These are phyloP conservation scores for Yamadazyma akitaensis DNA, from an alignment of 805 yeast genomes.

Conservation along the genomic window DNA sequence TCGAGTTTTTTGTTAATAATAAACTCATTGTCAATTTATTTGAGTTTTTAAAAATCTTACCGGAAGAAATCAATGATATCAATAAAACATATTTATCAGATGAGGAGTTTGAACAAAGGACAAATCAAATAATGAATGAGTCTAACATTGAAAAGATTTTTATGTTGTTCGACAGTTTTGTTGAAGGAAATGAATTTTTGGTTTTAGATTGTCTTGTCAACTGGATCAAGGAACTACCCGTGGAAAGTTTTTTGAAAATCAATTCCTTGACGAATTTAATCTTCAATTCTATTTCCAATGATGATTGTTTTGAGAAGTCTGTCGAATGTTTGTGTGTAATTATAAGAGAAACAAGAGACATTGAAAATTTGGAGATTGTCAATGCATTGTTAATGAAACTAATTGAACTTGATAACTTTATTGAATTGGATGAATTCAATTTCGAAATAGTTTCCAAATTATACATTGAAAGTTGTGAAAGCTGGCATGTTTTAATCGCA, in stretches of 20 bases:
- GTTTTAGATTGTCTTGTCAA: slow-evolving; percentile 77
- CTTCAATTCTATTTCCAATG: slow-evolving; percentile 56
- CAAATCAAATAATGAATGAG: slow-evolving; percentile 50
- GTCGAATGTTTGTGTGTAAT: slow-evolving; percentile 84
- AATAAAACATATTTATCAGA: slow-evolving; percentile 76
- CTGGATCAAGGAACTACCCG: slow-evolving; percentile 87
- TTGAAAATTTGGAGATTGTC: slow-evolving; percentile 59
- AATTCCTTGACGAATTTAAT: slow-evolving; percentile 65
- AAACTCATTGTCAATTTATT: slow-evolving; percentile 41
- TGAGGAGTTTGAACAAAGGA: slow-evolving; percentile 69
- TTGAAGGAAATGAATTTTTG: slow-evolving; percentile 28
- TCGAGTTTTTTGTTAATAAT: slow-evolving; percentile 20
- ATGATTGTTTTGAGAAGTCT: slow-evolving; percentile 76
- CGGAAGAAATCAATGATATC: slow-evolving; percentile 83
- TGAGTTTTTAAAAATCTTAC: slow-evolving; percentile 81
- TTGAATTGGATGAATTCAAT: slow-evolving; percentile 60
- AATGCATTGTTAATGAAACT: slow-evolving; percentile 67
- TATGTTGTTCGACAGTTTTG: slow-evolving; percentile 52
- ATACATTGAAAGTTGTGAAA: slow-evolving; percentile 89
- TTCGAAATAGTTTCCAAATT: slow-evolving; percentile 70
- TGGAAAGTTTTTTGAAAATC: slow-evolving; percentile 61
- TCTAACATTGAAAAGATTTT: slow-evolving; percentile 68
- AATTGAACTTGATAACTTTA: slow-evolving; percentile 53
- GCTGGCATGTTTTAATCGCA: slow-evolving; percentile 89
- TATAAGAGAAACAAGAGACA: slow-evolving; percentile 76